Conservation (phyloP, 257 asterid genomes). For the Capsicum chinense region DNA sequence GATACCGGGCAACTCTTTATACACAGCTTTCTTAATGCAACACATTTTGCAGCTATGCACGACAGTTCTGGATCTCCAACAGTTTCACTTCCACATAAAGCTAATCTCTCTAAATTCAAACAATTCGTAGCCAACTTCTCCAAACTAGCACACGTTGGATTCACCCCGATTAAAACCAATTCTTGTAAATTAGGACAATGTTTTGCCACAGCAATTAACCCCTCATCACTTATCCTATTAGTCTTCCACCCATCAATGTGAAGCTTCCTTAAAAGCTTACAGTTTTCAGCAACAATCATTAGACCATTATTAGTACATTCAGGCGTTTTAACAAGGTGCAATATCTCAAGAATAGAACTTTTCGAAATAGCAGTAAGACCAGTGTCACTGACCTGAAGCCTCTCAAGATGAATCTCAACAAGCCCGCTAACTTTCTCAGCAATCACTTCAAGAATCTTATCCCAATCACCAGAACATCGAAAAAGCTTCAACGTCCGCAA, state of each 20-base stretch:
- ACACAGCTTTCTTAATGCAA: constrained; percentile 78
- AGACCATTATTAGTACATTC: constrained; percentile 79
- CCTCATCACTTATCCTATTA: constrained; percentile 76
- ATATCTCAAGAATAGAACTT: constrained; percentile 62
- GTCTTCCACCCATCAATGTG: constrained; percentile 95
- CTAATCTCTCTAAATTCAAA: constrained; percentile 76
- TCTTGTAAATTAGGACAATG: constrained; percentile 74
- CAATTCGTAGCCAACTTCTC: constrained; percentile 70
- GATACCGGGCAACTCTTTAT: constrained; percentile 90
- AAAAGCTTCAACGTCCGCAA: constrained; percentile 69
- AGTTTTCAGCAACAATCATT: constrained; percentile 60
- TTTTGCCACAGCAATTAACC: constrained; percentile 75
- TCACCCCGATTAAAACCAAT: constrained; percentile 82
- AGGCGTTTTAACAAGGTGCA: constrained; percentile 86
- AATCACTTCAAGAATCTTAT: constrained; percentile 60
- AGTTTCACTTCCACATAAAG: constrained; percentile 83
- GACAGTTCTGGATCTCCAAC: constrained; percentile 83
- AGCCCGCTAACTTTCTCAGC: constrained; percentile 50
- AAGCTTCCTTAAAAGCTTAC: constrained; percentile 69
- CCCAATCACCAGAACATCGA: constrained; percentile 95
- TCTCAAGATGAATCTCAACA: constrained; percentile 76
- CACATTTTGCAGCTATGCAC: constrained; percentile 78
- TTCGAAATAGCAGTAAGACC: constrained; percentile 64
- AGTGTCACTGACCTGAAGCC: constrained; percentile 76
- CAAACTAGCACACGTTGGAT: constrained; percentile 65